Evolutionary conservation across 768 basidiomycete genomes (phyloP).

Genomic region (Tylopilus balloui): DNA sequence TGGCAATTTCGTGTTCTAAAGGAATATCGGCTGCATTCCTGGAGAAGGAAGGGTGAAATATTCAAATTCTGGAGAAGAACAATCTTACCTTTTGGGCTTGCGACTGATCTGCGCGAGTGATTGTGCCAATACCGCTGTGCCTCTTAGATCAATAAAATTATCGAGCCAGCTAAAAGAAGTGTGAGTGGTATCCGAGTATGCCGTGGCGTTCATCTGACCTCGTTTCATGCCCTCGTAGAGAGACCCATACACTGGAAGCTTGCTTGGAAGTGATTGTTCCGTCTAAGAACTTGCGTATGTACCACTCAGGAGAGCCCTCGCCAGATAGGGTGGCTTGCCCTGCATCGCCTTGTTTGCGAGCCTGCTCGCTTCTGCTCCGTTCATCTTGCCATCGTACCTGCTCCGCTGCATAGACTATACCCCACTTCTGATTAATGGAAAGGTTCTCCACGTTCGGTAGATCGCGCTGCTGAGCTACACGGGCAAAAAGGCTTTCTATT

Average conservation of each 20-base stretch:
- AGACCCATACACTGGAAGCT: conserved; percentile 70
- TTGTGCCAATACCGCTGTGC: conserved; percentile 82
- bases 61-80: background rate
- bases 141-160: conserved; percentile 68
- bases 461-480: conserved; percentile 67
- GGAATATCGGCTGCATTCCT: conserved; percentile 48
- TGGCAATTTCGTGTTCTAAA: conserved; percentile 85
- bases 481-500: conserved; percentile 76
- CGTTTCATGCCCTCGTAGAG: conserved; percentile 73
- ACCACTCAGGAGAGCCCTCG: conserved; percentile 86
- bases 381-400: conserved; percentile 76
- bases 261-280: conserved; percentile 79
- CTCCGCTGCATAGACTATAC: conserved; percentile 79
- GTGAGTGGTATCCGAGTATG: conserved; percentile 15
- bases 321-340: conserved; percentile 50
- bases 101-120: conserved; percentile 71
- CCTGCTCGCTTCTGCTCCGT: conserved; percentile 58
- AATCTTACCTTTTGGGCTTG: conserved; percentile 58
- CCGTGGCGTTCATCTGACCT: conserved; percentile 44
- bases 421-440: conserved; percentile 86
- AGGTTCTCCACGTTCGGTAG: conserved; percentile 56
- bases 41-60: conserved; percentile 6
- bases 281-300: conserved; percentile 86
- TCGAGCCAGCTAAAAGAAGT: conserved; percentile 64
- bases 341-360: conserved; percentile 54